Base-by-base conservation (phyloP, 2,329 filamentous ascomycete genomes). In the Pseudogymnoascus sp. region DNA sequence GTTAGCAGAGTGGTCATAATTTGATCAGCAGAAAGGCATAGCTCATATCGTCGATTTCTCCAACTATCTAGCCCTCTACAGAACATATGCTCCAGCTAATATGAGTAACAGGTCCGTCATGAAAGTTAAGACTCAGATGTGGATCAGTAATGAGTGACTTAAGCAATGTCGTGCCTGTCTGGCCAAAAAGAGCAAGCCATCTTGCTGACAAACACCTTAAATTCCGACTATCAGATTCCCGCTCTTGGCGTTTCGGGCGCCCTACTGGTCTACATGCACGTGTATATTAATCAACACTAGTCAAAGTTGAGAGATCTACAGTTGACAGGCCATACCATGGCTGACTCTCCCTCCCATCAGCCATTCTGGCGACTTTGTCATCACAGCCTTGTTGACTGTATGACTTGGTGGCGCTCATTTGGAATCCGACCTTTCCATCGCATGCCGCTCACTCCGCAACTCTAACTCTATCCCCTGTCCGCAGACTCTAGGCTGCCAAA, bases 41-140 rank as follows among this genome's bases (percentile, higher is more conserved):
- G n/a, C 23, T 28, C 23, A 28, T 13, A 8, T 33, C 10, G n/a
- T 57, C 28, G 26, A 19, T 19, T 4, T 19, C 28, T 57, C 9
- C 1, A 31, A 13, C 26, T 31, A 31, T 33, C 47, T 13, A 11
- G 47, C 28, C 26, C 17, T 19, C 10, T 31, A 33, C n/a, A 15
- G 5, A 13, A 13, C 9, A 57, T 57, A 31, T 33, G 26, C 26
- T 31, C n/a, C n/a, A 19, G 26, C n/a, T 19, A 19, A 19, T 57
- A 57, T 57, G 47, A 57, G 47, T 57, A 57, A 57, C 47, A 33
- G 26, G 31, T 57, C 47, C 26, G 47, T 57, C 47, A 57, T 31
- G n/a, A 9, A 17, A 10, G 26, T 17, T 28, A 28, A 28, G 15
- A 50, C 44, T 50, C 44, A 33, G 8, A 17, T 13, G n/a, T 13